Base-by-base conservation (phyloP, 768 basidiomycete genomes). In the Candolleomyces efflorescens region DNA sequence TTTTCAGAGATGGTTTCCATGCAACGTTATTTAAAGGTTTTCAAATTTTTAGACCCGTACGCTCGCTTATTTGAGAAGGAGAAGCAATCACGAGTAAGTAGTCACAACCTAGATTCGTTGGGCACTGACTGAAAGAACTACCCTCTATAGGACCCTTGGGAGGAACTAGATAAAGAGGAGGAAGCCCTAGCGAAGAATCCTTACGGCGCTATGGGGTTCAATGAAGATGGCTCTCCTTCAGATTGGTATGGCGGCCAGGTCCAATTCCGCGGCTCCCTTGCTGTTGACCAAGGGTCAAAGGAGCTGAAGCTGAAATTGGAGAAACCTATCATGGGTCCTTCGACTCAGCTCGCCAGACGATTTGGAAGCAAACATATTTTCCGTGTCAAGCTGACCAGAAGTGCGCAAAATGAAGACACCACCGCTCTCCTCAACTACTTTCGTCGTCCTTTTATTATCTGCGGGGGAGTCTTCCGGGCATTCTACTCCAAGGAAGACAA, bases 281-380 rank as follows among this genome's bases (percentile, higher is more conserved):
- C 32, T 11, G 2, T 32, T n/a, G 18, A 15, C 32, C 0, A 18
- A 12, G 67, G 32, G 49, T 60, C 52, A 36, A 54, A 59, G 54
- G 3, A 58, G 46, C 79, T 76, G 56, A 71, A 66, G 26, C 62
- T 88, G 11, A 60, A 67, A 7, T 73, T 89, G 6, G 79, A 83
- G 18, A 74, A 67, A 3, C 79, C 81, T 1, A 70, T 73, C 37
- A 70, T 87, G 0, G 81, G 82, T 0, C 66, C 84, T 1, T 89
- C 87, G 0, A 76, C 74, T 55, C 78, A 83, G 15, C 78, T 88
- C 61, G 67, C 78, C 0, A 78, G 88, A 13, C 73, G 81, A 3
- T 88, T 84, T 64, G 88, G 88, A 0, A 88, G 86, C n/a, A 71
- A 73, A n/a, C 69, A 70, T 23, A 73, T 89, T 36, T 63, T 90